Percentiles rank a stretch among this genome's conserved stretches.
These are phyloP conservation scores for Glomus cerebriforme DNA, from an alignment of 192 early-diverging fungal genomes.

Conservation along the genomic window DNA sequence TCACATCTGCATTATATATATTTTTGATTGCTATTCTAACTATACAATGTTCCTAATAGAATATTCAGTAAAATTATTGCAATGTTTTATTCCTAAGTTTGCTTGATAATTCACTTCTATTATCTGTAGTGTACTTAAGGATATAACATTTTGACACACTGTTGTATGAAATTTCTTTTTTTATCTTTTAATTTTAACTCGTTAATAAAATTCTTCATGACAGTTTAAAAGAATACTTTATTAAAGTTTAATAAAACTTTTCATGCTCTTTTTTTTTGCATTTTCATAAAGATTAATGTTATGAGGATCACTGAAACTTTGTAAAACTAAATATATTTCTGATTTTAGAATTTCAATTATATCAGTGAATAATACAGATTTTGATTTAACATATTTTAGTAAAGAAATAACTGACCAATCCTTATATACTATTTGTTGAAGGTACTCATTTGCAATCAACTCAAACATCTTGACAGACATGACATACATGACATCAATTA, in stretches of 20 bases:
- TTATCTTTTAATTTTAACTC: constrained; percentile 17
- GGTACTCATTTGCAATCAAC: constrained; percentile 9
- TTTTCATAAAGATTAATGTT: constrained; percentile 22
- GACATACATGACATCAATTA: too few species aligned
- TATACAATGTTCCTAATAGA: constrained; percentile 10
- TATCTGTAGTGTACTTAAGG: constrained; percentile 21
- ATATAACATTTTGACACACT: constrained; percentile 22
- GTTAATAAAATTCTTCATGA: constrained; percentile 27
- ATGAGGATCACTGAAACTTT: constrained; percentile 12
- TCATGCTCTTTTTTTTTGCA: constrained; percentile 32
- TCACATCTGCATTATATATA: constrained; percentile 8
- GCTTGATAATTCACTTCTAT: constrained; percentile 30
- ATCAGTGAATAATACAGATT: constrained; percentile 25
- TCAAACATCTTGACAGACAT: constrained; percentile 32
- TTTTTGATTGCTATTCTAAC: constrained; percentile 9
- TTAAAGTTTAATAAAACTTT: constrained; percentile 31
- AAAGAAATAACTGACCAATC: constrained; percentile 26
- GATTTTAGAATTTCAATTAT: constrained; percentile 24
- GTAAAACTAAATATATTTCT: constrained; percentile 28
- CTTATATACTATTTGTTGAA: constrained; percentile 19
- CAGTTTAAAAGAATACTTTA: constrained; percentile 25
- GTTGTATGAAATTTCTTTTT: constrained; percentile 16
- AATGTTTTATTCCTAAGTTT: constrained; percentile 16
- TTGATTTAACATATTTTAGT: constrained; percentile 31
- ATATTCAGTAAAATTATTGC: constrained; percentile 3